Conservation (phyloP, 495 filamentous ascomycete genomes). For the Aspergillus nidulans region DNA sequence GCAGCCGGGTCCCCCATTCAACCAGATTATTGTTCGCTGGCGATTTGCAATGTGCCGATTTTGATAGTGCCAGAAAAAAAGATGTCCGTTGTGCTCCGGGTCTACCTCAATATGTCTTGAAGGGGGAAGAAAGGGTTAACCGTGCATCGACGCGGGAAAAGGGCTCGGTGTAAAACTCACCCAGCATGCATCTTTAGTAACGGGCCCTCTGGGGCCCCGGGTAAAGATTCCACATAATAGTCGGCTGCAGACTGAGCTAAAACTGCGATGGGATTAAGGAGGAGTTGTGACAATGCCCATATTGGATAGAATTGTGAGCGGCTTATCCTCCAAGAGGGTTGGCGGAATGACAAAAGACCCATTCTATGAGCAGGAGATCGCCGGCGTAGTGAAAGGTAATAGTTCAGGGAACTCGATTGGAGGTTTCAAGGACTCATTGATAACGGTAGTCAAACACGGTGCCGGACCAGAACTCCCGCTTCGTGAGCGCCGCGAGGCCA, state of each 20-base stretch:
- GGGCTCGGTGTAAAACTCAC: slow-evolving; percentile 50
- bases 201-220: slow-evolving; percentile 78
- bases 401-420: not conserved
- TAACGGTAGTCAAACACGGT: slow-evolving; percentile 24
- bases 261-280: slow-evolving; percentile 20
- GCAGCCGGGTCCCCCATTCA: slow-evolving; percentile 95
- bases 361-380: slow-evolving; percentile 12
- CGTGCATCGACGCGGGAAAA: slow-evolving; percentile 13
- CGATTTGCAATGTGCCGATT: slow-evolving; percentile 91
- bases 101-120: slow-evolving; percentile 85
- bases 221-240: slow-evolving; percentile 81
- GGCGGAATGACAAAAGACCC: slow-evolving; percentile 18
- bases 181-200: slow-evolving; percentile 96
- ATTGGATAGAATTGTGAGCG: slow-evolving; percentile 19
- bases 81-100: slow-evolving; percentile 75
- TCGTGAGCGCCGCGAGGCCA: not conserved
- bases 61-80: slow-evolving; percentile 98
- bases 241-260: slow-evolving; percentile 66
- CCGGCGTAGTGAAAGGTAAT: not conserved
- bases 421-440: slow-evolving; percentile 17
- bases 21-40: slow-evolving; percentile 91
- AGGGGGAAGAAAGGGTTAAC: not conserved
- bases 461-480: not conserved
- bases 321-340: slow-evolving; percentile 11
- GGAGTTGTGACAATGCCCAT: slow-evolving; percentile 25